Evolutionary conservation across 768 basidiomycete species (phyloP), one percentile per base, ranked within the genome.

Genomic region (Favolaschia claudopus): DNA sequence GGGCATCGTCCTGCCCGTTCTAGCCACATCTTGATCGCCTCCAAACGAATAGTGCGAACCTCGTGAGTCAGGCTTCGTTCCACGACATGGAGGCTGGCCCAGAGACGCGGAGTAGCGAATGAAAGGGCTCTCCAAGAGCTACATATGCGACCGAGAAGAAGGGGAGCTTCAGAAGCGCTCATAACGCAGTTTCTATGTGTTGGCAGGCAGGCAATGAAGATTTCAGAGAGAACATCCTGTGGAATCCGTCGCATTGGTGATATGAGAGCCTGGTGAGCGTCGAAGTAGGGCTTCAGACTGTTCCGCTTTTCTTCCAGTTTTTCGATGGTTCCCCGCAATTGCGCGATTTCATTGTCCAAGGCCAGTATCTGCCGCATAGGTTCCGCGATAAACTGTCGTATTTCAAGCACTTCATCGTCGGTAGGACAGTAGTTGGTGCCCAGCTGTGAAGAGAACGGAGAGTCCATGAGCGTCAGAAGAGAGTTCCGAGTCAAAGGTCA

Each of bases 121-220:
- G 69, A 65, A 1, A 70, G 60, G 10, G 62, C 51, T 29, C 72
- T 63, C 74, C 73, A 75, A 2, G 50, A 28, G 5, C 67, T 64
- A 38, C 74, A 71, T n/a, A 75, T 52, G 13, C 62, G 48, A 2
- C 67, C 65, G 9, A 74, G 40, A 17, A 74, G 39, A 13, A 75
- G 34, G 1, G 73, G 72, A 1, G 68, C 68, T 1, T 65, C 50
- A 2, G 24, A 31, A 9, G 56, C 44, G 17, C 67, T 57, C 15
- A 68, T 71, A 9, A 61, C 61, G 15, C 56, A 52, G 32, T 67
- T 60, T 4, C 40, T 19, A 31, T 58, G 46, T 0, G 51, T n/a
- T 4, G 70, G 65, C 3, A 75, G 55, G 57, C 72, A 74, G 9
- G 43, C 55, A 8, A 67, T 24, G 46, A 74, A 74, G 17, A 74